phyloP scores from a whole-genome alignment of 805 yeast genomes.

The Starmerella sirachaensis region DNA sequence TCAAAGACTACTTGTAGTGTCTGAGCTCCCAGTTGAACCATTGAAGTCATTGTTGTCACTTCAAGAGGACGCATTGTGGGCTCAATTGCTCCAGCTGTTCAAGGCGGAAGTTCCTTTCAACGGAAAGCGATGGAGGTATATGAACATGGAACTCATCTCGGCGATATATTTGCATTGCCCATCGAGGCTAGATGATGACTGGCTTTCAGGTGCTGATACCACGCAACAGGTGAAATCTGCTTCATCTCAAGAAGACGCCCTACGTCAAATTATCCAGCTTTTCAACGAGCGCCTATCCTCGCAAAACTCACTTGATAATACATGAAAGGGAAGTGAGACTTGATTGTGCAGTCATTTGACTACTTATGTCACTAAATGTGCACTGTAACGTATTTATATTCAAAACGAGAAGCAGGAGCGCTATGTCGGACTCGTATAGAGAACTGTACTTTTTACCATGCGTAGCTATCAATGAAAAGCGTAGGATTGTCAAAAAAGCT shows the following conservation, averaged over 20 bases:
- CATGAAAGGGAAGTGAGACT: not conserved
- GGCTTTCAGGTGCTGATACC: slow-evolving; percentile 76
- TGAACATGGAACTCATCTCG: slow-evolving; percentile 87
- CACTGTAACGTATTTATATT: too few relatives aligned
- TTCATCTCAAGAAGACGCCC: slow-evolving; percentile 72
- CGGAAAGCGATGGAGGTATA: slow-evolving; percentile 87
- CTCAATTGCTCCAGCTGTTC: slow-evolving; percentile 59
- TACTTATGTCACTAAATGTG: too few relatives aligned
- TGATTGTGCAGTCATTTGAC: not conserved
- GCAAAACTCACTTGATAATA: not conserved
- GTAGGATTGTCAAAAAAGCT: too few relatives aligned
- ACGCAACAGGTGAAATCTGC: slow-evolving; percentile 65
- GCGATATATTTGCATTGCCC: slow-evolving; percentile 69
- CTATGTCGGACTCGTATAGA: too few relatives aligned
- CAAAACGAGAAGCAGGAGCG: too few relatives aligned
- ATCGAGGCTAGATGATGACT: slow-evolving; percentile 58
- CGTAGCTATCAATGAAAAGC: too few relatives aligned
- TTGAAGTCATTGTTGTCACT: slow-evolving; percentile 47
- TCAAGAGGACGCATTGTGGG: slow-evolving; percentile 50
- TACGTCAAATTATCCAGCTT: slow-evolving; percentile 65
- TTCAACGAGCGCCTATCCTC: slow-evolving; percentile 33
- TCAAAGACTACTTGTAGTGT: slow-evolving; percentile 55
- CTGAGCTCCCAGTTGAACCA: slow-evolving; percentile 48
- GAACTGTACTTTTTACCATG: too few relatives aligned
- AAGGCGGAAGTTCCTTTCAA: slow-evolving; percentile 78